Conservation (phyloP, 768 basidiomycete genomes). For the Russula sp. region DNA sequence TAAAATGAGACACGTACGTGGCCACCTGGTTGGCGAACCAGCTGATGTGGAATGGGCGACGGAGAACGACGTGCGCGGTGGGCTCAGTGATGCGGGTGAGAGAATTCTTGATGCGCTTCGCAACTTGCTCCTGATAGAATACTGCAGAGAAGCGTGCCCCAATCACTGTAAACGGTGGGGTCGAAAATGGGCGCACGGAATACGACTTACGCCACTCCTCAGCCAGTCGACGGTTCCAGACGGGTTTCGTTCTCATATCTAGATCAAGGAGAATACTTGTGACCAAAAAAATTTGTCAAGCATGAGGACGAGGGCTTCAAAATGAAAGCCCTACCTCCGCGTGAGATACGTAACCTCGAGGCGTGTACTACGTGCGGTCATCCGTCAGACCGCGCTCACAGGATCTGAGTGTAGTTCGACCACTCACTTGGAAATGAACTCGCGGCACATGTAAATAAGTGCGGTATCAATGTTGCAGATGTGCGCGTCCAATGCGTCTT, state of each 20-base stretch:
- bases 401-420: not conserved
- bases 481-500: constrained; percentile 62
- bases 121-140: constrained; percentile 59
- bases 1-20: constrained; percentile 38
- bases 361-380: constrained; percentile 13
- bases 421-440: constrained; percentile 23
- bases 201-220: constrained; percentile 70
- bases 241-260: constrained; percentile 41
- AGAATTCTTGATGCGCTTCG: constrained; percentile 52
- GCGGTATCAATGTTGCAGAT: constrained; percentile 64
- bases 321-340: constrained; percentile 15
- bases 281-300: not conserved
- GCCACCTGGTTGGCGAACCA: constrained; percentile 56
- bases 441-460: constrained; percentile 32
- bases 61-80: constrained; percentile 49
- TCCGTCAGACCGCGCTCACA: not conserved
- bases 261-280: constrained; percentile 46
- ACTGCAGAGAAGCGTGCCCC: constrained; percentile 31
- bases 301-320: not conserved
- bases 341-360: constrained; percentile 24
- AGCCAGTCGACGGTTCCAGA: constrained; percentile 64
- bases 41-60: constrained; percentile 34
- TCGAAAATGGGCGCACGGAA: not conserved
- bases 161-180: constrained; percentile 2
- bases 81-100: constrained; percentile 43